Conservation (phyloP, 73 alveolate genomes). For the Symbiodinium natans region DNA sequence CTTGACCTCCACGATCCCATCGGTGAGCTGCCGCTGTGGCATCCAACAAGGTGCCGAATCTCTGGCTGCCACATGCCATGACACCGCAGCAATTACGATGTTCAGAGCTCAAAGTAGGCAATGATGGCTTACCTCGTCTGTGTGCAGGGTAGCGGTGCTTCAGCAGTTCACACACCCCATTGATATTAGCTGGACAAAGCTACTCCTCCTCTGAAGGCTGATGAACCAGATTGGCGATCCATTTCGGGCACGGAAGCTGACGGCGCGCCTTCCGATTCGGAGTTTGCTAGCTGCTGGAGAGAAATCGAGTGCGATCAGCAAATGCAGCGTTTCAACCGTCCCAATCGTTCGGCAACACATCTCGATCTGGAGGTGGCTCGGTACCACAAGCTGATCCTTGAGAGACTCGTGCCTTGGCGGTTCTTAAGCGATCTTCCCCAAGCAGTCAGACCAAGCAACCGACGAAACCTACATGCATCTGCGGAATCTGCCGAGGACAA, state of each 20-base stretch:
- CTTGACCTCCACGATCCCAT: slow-evolving; percentile 50
- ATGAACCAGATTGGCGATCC: slow-evolving; percentile 70
- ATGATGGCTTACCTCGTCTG: not conserved
- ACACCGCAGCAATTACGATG: not conserved
- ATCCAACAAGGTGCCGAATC: slow-evolving; percentile 33
- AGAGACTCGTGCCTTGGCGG: not conserved
- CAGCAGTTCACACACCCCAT: not conserved
- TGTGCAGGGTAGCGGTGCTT: not conserved
- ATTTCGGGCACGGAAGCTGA: slow-evolving; percentile 47
- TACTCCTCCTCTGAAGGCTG: not conserved
- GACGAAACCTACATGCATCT: no score
- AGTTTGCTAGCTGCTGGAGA: not conserved
- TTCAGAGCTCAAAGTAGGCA: not conserved
- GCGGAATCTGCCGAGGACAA: slow-evolving; percentile 19
- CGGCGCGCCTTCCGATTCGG: not conserved
- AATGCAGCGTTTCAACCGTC: not conserved
- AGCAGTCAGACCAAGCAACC: no score
- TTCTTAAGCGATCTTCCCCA: no score
- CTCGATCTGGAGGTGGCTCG: slow-evolving; percentile 29
- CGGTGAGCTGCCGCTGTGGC: slow-evolving; percentile 72
- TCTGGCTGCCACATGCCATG: not conserved
- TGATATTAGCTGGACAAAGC: not conserved
- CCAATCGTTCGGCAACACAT: not conserved
- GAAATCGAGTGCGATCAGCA: not conserved
- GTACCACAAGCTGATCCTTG: slow-evolving; percentile 78